phyloP scores from a whole-genome alignment of 805 yeast genomes.

The Scheffersomyces ergatensis region DNA sequence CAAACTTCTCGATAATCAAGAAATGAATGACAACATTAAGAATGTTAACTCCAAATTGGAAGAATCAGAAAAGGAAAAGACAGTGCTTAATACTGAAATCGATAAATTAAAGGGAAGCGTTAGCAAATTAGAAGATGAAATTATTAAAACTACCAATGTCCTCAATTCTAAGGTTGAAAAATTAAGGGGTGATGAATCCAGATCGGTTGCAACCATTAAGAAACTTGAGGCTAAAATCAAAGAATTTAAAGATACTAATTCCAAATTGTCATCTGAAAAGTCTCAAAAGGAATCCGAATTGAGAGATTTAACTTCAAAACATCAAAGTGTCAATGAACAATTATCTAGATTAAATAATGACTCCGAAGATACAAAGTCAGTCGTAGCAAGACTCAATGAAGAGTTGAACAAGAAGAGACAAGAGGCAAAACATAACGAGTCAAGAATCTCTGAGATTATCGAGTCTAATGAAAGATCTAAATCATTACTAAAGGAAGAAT shows the following conservation, averaged over 20 bases:
- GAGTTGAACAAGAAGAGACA: conserved; percentile 3
- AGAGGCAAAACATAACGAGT: neutral
- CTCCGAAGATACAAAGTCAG: neutral
- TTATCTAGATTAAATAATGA: neutral
- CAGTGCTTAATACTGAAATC: conserved; percentile 30
- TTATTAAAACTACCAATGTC: conserved; percentile 19
- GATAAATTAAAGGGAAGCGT: conserved; percentile 38
- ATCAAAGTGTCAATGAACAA: conserved; percentile 4
- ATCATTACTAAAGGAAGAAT: neutral
- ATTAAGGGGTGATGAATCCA: conserved; percentile 39
- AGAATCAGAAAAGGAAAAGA: conserved; percentile 30
- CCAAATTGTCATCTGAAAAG: conserved; percentile 11
- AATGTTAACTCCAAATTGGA: conserved; percentile 43
- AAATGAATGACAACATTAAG: conserved; percentile 55
- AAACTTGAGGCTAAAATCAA: conserved; percentile 22
- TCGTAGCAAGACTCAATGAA: neutral
- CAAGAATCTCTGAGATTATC: neutral
- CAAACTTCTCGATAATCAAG: conserved; percentile 56
- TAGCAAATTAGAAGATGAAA: conserved; percentile 30
- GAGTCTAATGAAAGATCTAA: neutral
- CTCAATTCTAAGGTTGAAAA: conserved; percentile 48
- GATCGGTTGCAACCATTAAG: conserved; percentile 14
- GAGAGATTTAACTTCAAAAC: conserved; percentile 3
- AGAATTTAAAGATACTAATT: conserved; percentile 18
- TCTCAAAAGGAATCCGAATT: conserved; percentile 5